Evolutionary conservation across 495 filamentous ascomycete genomes (phyloP).

Genomic region (Umbilicaria muhlenbergii): DNA sequence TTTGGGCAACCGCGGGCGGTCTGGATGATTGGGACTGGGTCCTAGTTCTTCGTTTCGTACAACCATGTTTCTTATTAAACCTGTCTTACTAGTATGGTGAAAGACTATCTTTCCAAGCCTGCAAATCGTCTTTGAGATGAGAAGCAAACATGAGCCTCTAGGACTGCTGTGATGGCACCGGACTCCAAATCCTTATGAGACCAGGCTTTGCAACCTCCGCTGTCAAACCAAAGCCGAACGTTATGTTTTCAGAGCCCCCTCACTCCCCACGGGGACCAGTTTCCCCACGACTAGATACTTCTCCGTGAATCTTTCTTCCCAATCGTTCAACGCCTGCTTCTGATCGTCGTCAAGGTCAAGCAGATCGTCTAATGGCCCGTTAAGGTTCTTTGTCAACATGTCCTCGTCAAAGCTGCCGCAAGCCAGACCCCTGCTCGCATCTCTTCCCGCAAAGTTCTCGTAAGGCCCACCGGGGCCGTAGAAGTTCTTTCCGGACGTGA

Average conservation of each 20-base stretch:
- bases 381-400: conserved; percentile 87
- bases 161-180: no score
- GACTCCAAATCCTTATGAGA: no score
- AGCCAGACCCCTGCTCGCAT: conserved; percentile 81
- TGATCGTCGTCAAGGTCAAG: conserved; percentile 60
- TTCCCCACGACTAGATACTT: conserved; percentile 94
- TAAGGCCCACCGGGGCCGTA: conserved; percentile 91
- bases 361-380: conserved; percentile 72
- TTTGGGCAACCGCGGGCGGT: no score
- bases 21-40: no score
- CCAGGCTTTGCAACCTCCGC: no score
- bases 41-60: no score
- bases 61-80: no score
- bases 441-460: conserved; percentile 86
- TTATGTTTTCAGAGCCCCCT: conserved; percentile 31
- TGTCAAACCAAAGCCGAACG: no score
- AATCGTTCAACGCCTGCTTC: conserved; percentile 67
- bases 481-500: conserved; percentile 70
- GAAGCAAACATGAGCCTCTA: no score
- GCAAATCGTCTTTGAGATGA: no score
- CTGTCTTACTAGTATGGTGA: no score
- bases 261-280: conserved; percentile 56
- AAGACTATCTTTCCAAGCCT: no score
- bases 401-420: conserved; percentile 89
- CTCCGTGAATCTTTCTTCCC: conserved; percentile 83